These are phyloP conservation scores for Chloromonas sp. DNA, from an alignment of 163 green algal genomes.

Conservation along the genomic window DNA sequence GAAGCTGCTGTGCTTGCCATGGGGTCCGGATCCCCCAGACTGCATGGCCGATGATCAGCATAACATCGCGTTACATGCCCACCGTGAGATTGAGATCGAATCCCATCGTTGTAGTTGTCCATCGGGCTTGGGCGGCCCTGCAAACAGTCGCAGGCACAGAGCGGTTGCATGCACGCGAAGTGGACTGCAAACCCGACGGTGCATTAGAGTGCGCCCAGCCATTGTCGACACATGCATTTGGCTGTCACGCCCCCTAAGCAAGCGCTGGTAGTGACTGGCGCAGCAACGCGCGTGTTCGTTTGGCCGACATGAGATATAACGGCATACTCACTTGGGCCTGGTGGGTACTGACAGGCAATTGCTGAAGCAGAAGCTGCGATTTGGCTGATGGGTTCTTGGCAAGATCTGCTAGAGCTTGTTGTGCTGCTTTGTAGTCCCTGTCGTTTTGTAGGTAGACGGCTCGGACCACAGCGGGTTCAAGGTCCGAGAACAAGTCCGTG, in stretches of 20 bases:
- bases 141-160: too few species aligned
- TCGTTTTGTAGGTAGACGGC: conserved; percentile 2
- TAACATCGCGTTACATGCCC: too few species aligned
- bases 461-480: not conserved
- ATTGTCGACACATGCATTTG: not conserved
- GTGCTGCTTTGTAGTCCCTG: not conserved
- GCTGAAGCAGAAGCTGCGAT: not conserved
- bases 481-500: not conserved
- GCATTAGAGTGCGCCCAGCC: not conserved
- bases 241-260: not conserved
- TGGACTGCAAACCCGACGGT: not conserved
- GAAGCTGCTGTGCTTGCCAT: not conserved
- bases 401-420: not conserved
- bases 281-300: too few species aligned
- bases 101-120: too few species aligned
- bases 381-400: not conserved
- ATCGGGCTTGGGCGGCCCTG: too few species aligned
- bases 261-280: not conserved
- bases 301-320: too few species aligned
- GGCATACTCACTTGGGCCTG: not conserved
- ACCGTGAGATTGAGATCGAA: too few species aligned
- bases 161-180: not conserved
- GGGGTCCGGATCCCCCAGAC: too few species aligned
- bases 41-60: too few species aligned
- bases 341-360: not conserved